Percentiles rank a stretch among this genome's conserved stretches.
Conservation (phyloP, 2,329 filamentous ascomycete species). For the Monosporascus sp. region DNA sequence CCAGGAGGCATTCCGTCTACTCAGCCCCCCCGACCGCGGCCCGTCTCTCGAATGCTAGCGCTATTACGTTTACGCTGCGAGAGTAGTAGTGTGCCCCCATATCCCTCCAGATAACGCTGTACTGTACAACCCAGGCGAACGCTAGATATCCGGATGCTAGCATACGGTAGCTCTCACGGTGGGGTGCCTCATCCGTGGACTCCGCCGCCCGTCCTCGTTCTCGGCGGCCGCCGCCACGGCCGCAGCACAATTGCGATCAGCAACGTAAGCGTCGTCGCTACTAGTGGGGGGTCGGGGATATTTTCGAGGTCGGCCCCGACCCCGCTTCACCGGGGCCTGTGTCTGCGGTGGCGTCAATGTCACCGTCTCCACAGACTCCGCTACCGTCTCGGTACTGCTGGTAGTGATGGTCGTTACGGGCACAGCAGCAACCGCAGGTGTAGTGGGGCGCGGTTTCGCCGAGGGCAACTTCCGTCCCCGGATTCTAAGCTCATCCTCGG, state of each 20-base stretch:
- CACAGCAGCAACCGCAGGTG: neutral
- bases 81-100: neutral
- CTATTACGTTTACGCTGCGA: too few relatives aligned
- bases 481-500: constrained; percentile 59
- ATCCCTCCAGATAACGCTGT: neutral
- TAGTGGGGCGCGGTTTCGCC: neutral
- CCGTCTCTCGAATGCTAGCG: too few relatives aligned
- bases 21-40: too few relatives aligned
- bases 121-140: too few relatives aligned
- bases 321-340: constrained; percentile 13
- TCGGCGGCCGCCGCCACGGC: constrained; percentile 1
- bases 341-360: neutral
- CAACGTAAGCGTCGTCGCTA: constrained; percentile 1
- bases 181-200: constrained; percentile 14
- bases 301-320: constrained; percentile 20
- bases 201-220: constrained; percentile 14
- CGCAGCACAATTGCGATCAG: neutral
- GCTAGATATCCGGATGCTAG: neutral
- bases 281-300: neutral
- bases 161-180: constrained; percentile 12
- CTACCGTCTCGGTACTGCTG: neutral
- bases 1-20: too few relatives aligned
- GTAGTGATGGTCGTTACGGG: neutral
- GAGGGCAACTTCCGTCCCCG: constrained; percentile 34
- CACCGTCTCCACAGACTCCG: neutral